Base-by-base conservation (phyloP, 371 early-diverging fungal genomes). In the Conidiobolus incongruus region DNA sequence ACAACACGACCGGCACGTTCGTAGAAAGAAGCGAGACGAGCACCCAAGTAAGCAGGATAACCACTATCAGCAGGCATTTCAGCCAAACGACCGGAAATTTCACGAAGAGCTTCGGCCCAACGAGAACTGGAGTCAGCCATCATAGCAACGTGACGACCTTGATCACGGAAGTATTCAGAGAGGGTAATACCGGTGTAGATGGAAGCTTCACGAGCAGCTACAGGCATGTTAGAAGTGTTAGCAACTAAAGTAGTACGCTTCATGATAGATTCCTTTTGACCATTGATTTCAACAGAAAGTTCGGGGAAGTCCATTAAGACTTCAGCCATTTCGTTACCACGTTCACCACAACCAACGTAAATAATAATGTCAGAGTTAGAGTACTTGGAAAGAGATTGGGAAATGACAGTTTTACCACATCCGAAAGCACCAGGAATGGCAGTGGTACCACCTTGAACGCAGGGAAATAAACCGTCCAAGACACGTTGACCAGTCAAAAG, bases 191-290 rank as follows among this genome's bases (percentile, higher is more conserved):
- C 99, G 33, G 99, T 99, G 72, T 99, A 99, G 54, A 99, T 99
- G 38, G 98, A 97, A 19, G 99, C 99, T 71, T 99, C 99, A 69
- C 99, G 89, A 48, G 99, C 99, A 56, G 99, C 99, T 45, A 99
- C 99, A 53, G 99, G 99, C 99, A 99, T 99, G 77, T 99, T 99
- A 58, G 99, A 98, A 12, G 99, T 99, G 69, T 99, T 99, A 50
- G 99, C 99, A 10, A 99, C 96, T 28, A 99, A 71, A 15, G 98
- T 93, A 13, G 99, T 99, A 61, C 99, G 83, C 75, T 99, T 92
- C 99, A 99, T 99, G 61, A 99, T 99, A 31, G 90, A 85, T 59
- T 96, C 98, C 54, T 91, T 67, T 44, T 81, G 75, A 13, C 89
- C 95, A 29, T 87, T 81, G 26, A 93, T 65, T 50, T 86, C 89